Evolutionary conservation across 1,284 basidiomycete genomes (phyloP), one percentile per base, ranked within the genome.

Genomic region (Cryptococcus floricola): DNA sequence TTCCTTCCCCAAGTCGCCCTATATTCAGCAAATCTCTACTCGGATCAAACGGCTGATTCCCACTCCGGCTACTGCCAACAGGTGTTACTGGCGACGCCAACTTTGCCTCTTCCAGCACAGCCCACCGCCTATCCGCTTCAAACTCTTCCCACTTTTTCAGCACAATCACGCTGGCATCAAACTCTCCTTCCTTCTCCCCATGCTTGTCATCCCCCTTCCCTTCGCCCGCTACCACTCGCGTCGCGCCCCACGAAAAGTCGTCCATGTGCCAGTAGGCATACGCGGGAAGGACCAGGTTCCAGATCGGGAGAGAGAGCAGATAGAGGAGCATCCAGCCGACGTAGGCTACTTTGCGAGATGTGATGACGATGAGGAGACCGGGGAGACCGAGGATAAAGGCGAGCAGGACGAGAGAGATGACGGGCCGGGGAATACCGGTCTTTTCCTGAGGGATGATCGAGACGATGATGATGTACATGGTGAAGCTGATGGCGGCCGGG

Each of bases 91-190:
- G 23, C 23, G 31, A 6, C 31, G 31, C 31, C 31, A 10, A 6
- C 31, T 34, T 34, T 10, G 10, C 6, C 31, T 34, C 31, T 3
- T 34, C 7, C 10, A 34, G 31, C 31, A 10, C 31, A 34, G 10
- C 7, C 89, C 91, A 97, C 61, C 94, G 82, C 63, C 95, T 81
- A 67, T 98, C 96, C 52, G 95, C 83, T 80, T 98, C 96, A 76
- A 96, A 98, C 78, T 98, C 96, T 49, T 87, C 91, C 95, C 95
- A 98, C 48, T 92, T 85, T 82, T 98, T 98, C 96, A 98, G 97
- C 39, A 95, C 88, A 69, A 98, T 98, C 78, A 95, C 85, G 49
- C 85, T 84, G 38, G 93, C 93, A 78, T 98, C 95, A 69, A 98
- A 98, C 73, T 89, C 88, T 75, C 95, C 96, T 58, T 92, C 88